Conservation (phyloP, 495 filamentous ascomycete species). For the Aspergillus sparsus region DNA sequence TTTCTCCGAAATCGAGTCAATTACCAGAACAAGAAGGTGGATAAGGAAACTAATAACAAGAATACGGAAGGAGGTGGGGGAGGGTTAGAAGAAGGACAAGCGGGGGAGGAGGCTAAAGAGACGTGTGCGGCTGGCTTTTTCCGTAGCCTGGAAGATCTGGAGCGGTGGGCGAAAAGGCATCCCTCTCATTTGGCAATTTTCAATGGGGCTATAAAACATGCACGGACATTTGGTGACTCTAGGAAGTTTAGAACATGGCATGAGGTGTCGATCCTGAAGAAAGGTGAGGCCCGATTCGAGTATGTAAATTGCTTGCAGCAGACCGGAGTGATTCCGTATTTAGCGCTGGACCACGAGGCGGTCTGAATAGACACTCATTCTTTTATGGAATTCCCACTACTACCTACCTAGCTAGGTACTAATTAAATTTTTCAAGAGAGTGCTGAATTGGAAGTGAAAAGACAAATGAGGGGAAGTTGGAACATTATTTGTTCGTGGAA, state of each 20-base stretch:
- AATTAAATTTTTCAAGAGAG: no score
- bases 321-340: slow-evolving; percentile 21
- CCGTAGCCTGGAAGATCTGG: slow-evolving; percentile 21
- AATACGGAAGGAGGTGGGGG: no score
- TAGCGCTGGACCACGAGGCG: background rate
- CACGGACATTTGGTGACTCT: slow-evolving; percentile 21
- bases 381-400: no score
- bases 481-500: background rate
- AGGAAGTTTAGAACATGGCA: slow-evolving; percentile 29
- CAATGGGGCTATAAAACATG: slow-evolving; percentile 25
- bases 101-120: slow-evolving; percentile 17
- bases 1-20: background rate
- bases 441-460: no score
- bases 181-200: slow-evolving; percentile 27
- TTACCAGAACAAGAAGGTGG: no score
- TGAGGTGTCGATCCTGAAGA: slow-evolving; percentile 26
- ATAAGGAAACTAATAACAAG: no score
- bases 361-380: background rate
- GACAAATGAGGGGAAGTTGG: no score
- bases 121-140: slow-evolving; percentile 29
- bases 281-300: slow-evolving; percentile 25
- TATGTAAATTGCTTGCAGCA: slow-evolving; percentile 27
- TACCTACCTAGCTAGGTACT: no score
- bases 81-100: background rate
- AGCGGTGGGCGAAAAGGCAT: slow-evolving; percentile 25